Percentiles rank a stretch among this genome's conserved stretches.
These are phyloP conservation scores for Rubia tinctorum DNA, from an alignment of 305 asterid genomes.

Conservation along the genomic window DNA sequence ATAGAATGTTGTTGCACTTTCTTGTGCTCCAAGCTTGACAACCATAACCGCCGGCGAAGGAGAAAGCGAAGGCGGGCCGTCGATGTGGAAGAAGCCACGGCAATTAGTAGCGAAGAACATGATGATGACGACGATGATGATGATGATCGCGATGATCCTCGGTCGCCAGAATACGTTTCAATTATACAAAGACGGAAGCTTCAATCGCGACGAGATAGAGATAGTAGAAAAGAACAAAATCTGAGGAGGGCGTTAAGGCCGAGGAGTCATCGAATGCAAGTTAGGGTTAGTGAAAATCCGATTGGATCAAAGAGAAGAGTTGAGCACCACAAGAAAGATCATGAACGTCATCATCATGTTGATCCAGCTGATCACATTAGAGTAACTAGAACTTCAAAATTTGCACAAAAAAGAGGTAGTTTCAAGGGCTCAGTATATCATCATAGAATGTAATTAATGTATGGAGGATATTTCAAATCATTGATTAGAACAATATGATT, in stretches of 20 bases:
- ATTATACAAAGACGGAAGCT: constrained; percentile 10
- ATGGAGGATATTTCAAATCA: neutral
- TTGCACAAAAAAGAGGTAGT: constrained; percentile 37
- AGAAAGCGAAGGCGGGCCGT: constrained; percentile 23
- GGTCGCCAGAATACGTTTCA: constrained; percentile 18
- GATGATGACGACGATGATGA: constrained; percentile 10
- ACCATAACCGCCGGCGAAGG: constrained; percentile 26
- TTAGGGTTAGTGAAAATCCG: constrained; percentile 32
- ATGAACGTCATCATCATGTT: neutral
- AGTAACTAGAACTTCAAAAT: constrained; percentile 47
- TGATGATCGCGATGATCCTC: constrained; percentile 25
- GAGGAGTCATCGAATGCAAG: constrained; percentile 32
- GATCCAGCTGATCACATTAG: constrained; percentile 42
- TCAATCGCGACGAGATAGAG: constrained; percentile 20
- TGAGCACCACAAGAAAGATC: constrained; percentile 11
- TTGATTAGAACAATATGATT: neutral
- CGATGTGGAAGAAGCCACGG: constrained; percentile 34
- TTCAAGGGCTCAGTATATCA: constrained; percentile 26
- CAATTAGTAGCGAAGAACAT: constrained; percentile 24
- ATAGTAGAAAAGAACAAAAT: constrained; percentile 39
- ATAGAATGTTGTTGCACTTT: constrained; percentile 52
- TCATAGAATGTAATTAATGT: constrained; percentile 17
- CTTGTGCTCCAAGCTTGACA: constrained; percentile 46
- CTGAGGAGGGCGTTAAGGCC: constrained; percentile 59
- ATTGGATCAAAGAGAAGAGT: constrained; percentile 24